Conservation (phyloP, 192 early-diverging fungal genomes). For the Podila verticillata region DNA sequence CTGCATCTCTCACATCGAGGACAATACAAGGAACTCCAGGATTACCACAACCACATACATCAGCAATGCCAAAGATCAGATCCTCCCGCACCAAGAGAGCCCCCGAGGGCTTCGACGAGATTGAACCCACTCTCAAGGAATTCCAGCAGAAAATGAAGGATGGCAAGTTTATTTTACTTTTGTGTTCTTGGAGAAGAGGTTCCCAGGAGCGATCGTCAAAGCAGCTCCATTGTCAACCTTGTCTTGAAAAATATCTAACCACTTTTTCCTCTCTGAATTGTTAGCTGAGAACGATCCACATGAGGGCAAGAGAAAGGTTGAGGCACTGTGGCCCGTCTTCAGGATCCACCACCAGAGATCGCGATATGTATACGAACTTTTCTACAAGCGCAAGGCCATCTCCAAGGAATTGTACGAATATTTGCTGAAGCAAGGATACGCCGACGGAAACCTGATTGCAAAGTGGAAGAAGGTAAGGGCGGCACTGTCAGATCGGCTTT, state of each 20-base stretch:
- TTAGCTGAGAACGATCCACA: conserved; percentile 94
- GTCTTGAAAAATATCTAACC: too few species aligned
- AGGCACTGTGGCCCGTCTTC: conserved; percentile 95
- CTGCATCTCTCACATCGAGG: background rate
- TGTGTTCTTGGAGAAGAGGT: background rate
- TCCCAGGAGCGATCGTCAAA: background rate
- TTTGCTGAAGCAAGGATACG: conserved; percentile 90
- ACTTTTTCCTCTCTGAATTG: background rate
- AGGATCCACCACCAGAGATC: conserved; percentile 97
- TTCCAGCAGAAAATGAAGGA: conserved; percentile 96
- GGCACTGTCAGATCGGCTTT: background rate
- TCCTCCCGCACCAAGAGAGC: conserved; percentile 82
- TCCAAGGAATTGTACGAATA: conserved; percentile 93
- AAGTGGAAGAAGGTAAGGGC: conserved; percentile 93
- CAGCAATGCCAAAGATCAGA: conserved; percentile 78
- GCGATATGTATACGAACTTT: conserved; percentile 96
- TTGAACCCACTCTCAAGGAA: conserved; percentile 93
- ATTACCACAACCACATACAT: background rate
- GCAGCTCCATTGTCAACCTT: too few species aligned
- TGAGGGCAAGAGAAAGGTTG: conserved; percentile 92
- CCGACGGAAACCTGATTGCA: conserved; percentile 93
- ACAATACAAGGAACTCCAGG: background rate
- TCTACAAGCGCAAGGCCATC: conserved; percentile 95
- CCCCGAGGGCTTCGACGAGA: conserved; percentile 95
- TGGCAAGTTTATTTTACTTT: conserved; percentile 59